These are phyloP conservation scores for Beauveria sp. DNA, from an alignment of 2,329 filamentous ascomycete genomes.

Conservation along the genomic window DNA sequence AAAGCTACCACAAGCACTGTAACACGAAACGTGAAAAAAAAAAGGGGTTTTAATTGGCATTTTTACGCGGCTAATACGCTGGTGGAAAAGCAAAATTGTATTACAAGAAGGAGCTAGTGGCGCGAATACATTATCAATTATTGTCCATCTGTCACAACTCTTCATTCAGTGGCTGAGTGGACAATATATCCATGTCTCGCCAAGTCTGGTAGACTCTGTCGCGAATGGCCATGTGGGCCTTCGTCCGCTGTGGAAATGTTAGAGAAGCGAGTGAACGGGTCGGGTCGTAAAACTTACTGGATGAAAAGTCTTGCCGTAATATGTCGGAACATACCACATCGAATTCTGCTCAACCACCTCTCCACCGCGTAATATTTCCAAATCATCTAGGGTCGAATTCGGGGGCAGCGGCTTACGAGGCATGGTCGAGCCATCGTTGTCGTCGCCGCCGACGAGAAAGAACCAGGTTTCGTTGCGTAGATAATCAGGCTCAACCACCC, in stretches of 20 bases:
- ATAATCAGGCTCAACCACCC: conserved; percentile 36
- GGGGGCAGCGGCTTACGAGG: conserved; percentile 17
- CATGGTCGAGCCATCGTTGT: conserved; percentile 24
- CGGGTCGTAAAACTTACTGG: conserved; percentile 22
- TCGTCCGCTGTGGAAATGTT: conserved; percentile 21
- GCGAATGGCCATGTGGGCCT: conserved; percentile 30
- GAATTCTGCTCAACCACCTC: conserved; percentile 23
- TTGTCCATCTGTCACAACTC: background rate
- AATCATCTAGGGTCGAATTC: conserved; percentile 28
- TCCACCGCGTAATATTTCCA: conserved; percentile 25
- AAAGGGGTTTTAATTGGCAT: too few species aligned
- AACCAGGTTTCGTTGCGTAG: conserved; percentile 37
- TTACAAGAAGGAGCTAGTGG: background rate
- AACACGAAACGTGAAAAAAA: too few species aligned
- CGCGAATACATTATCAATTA: background rate
- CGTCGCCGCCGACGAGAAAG: conserved; percentile 37
- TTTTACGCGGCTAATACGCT: background rate
- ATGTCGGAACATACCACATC: conserved; percentile 41
- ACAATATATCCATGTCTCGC: conserved; percentile 12
- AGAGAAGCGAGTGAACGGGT: background rate
- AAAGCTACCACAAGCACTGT: background rate
- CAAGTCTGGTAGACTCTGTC: conserved; percentile 18
- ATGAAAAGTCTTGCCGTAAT: conserved; percentile 39
- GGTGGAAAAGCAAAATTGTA: background rate
- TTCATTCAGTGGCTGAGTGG: background rate